Percentiles rank a stretch among this genome's conserved stretches.
phyloP scores from a whole-genome alignment of 2,329 filamentous ascomycete genomes.

The Monosporascus ibericus region DNA sequence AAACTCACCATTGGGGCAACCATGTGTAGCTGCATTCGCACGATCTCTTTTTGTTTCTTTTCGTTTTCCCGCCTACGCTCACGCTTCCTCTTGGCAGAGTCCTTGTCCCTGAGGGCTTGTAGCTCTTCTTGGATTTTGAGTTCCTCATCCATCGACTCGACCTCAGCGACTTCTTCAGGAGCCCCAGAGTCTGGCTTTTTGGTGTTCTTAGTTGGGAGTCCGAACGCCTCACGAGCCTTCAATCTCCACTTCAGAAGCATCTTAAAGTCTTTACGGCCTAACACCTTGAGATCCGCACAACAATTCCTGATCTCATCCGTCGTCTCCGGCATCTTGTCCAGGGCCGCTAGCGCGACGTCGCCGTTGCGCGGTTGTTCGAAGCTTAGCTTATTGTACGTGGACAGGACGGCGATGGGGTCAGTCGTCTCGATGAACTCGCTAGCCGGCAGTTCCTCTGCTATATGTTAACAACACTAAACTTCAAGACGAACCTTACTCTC shows the following conservation, averaged over 20 bases:
- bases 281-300: conserved; percentile 78
- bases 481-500: not conserved
- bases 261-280: conserved; percentile 93
- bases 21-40: conserved; percentile 98
- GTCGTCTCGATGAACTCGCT: conserved; percentile 91
- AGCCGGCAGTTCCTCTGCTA: conserved; percentile 64
- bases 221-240: conserved; percentile 84
- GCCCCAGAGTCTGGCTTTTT: conserved; percentile 33
- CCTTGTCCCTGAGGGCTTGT: conserved; percentile 73
- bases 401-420: conserved; percentile 89
- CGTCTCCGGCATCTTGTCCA: conserved; percentile 81
- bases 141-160: conserved; percentile 92
- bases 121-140: conserved; percentile 84
- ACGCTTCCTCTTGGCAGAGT: conserved; percentile 70
- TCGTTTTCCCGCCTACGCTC: conserved; percentile 87
- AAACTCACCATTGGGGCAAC: conserved; percentile 62
- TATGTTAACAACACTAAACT: not conserved
- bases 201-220: conserved; percentile 70
- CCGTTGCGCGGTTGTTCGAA: conserved; percentile 76
- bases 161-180: conserved; percentile 66
- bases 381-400: conserved; percentile 73
- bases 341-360: conserved; percentile 78
- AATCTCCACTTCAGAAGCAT: conserved; percentile 83
- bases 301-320: conserved; percentile 73
- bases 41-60: conserved; percentile 85